These are phyloP conservation scores for Diaporthe destruens DNA, from an alignment of 2,329 filamentous ascomycete genomes.

Conservation along the genomic window DNA sequence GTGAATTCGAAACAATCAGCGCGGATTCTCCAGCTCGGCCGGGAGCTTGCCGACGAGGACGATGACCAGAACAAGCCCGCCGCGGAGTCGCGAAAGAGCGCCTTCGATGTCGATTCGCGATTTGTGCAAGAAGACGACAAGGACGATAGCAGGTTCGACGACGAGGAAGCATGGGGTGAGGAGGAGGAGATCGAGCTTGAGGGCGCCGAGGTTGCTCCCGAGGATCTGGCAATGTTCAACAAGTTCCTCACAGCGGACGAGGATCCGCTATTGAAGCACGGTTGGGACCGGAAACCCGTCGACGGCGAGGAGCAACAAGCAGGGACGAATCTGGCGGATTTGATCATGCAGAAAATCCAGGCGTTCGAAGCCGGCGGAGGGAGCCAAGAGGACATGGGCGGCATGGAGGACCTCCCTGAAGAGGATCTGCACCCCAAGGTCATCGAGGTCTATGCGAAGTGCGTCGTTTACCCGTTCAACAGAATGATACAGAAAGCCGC, in stretches of 20 bases:
- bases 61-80: constrained; percentile 57
- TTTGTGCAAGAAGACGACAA: constrained; percentile 69
- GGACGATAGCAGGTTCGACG: constrained; percentile 62
- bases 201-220: constrained; percentile 85
- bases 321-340: constrained; percentile 86
- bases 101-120: constrained; percentile 85
- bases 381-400: constrained; percentile 62
- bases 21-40: constrained; percentile 90
- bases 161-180: constrained; percentile 80
- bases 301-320: constrained; percentile 58
- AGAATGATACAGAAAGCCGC: constrained; percentile 32
- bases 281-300: constrained; percentile 61
- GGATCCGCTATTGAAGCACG: constrained; percentile 78
- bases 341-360: constrained; percentile 95
- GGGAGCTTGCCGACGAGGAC: constrained; percentile 89
- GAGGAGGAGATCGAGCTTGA: constrained; percentile 75
- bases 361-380: constrained; percentile 79
- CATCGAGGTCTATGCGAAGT: constrained; percentile 93
- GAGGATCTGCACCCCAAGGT: constrained; percentile 83
- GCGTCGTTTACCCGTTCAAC: constrained; percentile 47
- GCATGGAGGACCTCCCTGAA: constrained; percentile 84
- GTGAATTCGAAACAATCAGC: constrained; percentile 90
- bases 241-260: constrained; percentile 85
- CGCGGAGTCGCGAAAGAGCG: constrained; percentile 63
- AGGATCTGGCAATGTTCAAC: constrained; percentile 90